Conservation (phyloP, 495 filamentous ascomycete genomes). For the Penicillium paxilli region DNA sequence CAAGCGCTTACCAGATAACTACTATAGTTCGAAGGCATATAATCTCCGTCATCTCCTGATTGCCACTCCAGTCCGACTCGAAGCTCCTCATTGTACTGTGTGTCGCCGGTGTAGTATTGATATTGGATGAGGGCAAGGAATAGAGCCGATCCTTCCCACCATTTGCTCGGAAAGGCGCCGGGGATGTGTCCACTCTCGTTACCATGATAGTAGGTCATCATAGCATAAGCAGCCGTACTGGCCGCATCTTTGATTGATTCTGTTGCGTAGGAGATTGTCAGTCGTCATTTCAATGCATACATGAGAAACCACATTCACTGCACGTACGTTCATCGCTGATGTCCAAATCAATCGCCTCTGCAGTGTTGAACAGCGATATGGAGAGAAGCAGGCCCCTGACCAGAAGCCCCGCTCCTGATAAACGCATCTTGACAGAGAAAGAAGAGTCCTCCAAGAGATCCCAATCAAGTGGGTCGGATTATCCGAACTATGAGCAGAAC, state of each 20-base stretch:
- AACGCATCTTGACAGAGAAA: conserved; percentile 8
- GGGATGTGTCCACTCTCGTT: conserved; percentile 62
- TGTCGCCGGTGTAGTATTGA: conserved; percentile 58
- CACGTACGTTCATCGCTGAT: conserved; percentile 19
- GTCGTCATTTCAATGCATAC: too few species aligned
- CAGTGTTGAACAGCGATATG: neutral
- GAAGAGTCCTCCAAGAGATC: neutral
- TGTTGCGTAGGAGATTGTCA: conserved; percentile 25
- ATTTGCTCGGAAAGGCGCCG: conserved; percentile 57
- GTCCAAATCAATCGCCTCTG: conserved; percentile 16
- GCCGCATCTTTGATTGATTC: conserved; percentile 68
- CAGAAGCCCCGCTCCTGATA: neutral
- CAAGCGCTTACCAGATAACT: conserved; percentile 31
- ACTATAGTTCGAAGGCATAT: conserved; percentile 47
- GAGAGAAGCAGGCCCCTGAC: conserved; percentile 1
- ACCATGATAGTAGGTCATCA: conserved; percentile 70
- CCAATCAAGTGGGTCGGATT: neutral
- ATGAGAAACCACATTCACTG: neutral
- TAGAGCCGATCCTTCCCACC: conserved; percentile 80
- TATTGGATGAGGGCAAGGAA: conserved; percentile 52
- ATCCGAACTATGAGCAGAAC: neutral
- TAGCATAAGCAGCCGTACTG: conserved; percentile 56
- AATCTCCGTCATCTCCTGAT: conserved; percentile 46
- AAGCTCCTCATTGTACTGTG: conserved; percentile 50
- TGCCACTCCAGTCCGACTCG: conserved; percentile 53